Percentiles rank a stretch among this genome's conserved stretches.
Evolutionary conservation across 139 green algal species (phyloP).

Genomic region (Spirogloea muscicola): DNA sequence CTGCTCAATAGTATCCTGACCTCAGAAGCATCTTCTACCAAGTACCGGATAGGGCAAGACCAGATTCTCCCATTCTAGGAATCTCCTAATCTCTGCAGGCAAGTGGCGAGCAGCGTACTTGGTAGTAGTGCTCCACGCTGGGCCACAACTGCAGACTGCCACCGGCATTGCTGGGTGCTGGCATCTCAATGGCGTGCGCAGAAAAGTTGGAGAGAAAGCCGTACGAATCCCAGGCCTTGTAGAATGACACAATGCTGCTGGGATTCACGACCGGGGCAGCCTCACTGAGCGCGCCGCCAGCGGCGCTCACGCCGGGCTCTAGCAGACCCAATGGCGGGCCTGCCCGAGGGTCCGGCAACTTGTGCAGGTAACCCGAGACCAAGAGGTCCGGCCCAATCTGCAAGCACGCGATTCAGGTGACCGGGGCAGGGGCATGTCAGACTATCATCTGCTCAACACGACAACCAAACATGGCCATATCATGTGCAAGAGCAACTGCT

Average conservation of each 20-base stretch:
- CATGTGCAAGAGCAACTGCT: not conserved
- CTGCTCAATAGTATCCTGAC: too few species aligned
- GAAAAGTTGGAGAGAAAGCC: conserved; percentile 94
- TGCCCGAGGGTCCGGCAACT: not conserved
- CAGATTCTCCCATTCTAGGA: too few species aligned
- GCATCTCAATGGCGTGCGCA: conserved; percentile 77
- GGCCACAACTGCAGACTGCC: conserved; percentile 52
- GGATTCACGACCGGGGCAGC: too few species aligned
- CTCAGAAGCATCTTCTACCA: too few species aligned
- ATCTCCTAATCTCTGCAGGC: not conserved
- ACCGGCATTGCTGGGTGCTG: not conserved
- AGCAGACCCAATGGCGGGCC: not conserved
- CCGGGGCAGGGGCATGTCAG: not conserved
- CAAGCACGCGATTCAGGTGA: not conserved
- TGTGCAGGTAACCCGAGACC: conserved; percentile 78
- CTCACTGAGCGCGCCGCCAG: not conserved
- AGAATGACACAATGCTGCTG: conserved; percentile 76
- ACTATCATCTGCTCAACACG: not conserved
- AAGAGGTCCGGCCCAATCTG: conserved; percentile 79
- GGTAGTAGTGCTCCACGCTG: conserved; percentile 87
- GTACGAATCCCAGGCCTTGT: conserved; percentile 92
- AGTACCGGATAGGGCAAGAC: too few species aligned
- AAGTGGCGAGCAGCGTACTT: conserved; percentile 14
- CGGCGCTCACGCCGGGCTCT: too few species aligned
- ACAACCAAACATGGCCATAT: not conserved